Conservation (phyloP, 768 basidiomycete genomes). For the Hericium alpestre region DNA sequence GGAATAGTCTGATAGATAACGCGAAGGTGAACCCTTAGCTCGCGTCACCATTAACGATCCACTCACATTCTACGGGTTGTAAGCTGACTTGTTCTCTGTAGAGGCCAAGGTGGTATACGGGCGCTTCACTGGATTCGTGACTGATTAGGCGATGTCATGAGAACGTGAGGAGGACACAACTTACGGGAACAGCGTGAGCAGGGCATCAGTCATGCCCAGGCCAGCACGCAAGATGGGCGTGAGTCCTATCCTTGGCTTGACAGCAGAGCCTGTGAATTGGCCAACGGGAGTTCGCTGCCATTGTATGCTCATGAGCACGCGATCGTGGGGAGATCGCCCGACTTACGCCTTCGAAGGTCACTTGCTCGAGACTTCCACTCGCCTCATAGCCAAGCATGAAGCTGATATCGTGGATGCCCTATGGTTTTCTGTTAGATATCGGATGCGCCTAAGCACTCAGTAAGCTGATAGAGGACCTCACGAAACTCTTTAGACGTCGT, state of each 20-base stretch:
- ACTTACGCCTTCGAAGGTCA: conserved; percentile 54
- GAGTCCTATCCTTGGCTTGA: conserved; percentile 74
- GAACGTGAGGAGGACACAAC: conserved; percentile 20
- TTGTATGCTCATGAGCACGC: not conserved
- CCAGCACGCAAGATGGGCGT: conserved; percentile 91
- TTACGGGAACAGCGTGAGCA: conserved; percentile 78
- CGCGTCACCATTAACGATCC: not conserved
- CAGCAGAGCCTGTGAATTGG: conserved; percentile 61
- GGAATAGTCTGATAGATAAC: conserved; percentile 60
- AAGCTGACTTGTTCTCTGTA: conserved; percentile 80
- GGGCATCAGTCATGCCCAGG: conserved; percentile 83
- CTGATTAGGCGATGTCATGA: too few relatives aligned
- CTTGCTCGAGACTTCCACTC: conserved; percentile 53
- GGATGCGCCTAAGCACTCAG: not conserved
- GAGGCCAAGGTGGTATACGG: conserved; percentile 85
- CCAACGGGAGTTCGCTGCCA: conserved; percentile 63
- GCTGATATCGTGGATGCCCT: conserved; percentile 71
- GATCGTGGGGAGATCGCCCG: not conserved
- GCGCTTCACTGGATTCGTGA: conserved; percentile 43
- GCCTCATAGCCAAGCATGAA: conserved; percentile 79
- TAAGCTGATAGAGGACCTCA: conserved; percentile 4
- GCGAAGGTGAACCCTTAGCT: not conserved
- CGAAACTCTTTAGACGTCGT: conserved; percentile 14
- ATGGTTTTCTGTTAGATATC: not conserved
- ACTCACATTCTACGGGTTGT: conserved; percentile 83